Evolutionary conservation across 2,329 filamentous ascomycete genomes (phyloP).

Genomic region (Penicillium frequentans): DNA sequence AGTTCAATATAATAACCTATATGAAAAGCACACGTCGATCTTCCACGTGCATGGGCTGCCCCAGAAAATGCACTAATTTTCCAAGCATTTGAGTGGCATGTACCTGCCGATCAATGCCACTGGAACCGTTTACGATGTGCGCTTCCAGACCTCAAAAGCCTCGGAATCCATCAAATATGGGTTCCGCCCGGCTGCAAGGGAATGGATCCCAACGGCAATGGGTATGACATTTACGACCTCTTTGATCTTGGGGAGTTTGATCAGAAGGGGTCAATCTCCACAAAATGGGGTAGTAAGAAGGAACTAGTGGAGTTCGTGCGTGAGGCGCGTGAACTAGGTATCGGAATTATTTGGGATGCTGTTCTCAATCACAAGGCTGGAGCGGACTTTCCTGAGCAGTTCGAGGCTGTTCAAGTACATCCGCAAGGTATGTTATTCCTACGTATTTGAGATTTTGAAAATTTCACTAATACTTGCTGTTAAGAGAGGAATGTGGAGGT

Average conservation of each 20-base stretch:
- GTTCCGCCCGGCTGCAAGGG: slow-evolving; percentile 72
- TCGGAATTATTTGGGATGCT: slow-evolving; percentile 67
- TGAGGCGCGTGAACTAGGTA: slow-evolving; percentile 52
- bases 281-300: slow-evolving; percentile 68
- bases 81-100: slow-evolving; percentile 74
- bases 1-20: not conserved
- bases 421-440: slow-evolving; percentile 36
- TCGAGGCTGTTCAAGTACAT: slow-evolving; percentile 64
- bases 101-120: slow-evolving; percentile 61
- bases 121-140: slow-evolving; percentile 59
- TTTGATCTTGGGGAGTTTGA: slow-evolving; percentile 72
- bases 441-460: not conserved
- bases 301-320: slow-evolving; percentile 58
- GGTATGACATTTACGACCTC: slow-evolving; percentile 69
- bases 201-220: slow-evolving; percentile 61
- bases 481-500: slow-evolving; percentile 52
- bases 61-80: slow-evolving; percentile 55
- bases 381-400: slow-evolving; percentile 65
- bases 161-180: slow-evolving; percentile 66
- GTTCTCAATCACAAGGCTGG: slow-evolving; percentile 73
- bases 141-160: slow-evolving; percentile 56
- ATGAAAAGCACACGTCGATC: slow-evolving; percentile 22
- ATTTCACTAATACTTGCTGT: not conserved
- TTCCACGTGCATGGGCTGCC: slow-evolving; percentile 32
- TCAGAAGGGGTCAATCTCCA: slow-evolving; percentile 62